Evolutionary conservation across 2,329 filamentous ascomycete species (phyloP), one percentile per base, ranked within the genome.

Genomic region (Periconia digitata): DNA sequence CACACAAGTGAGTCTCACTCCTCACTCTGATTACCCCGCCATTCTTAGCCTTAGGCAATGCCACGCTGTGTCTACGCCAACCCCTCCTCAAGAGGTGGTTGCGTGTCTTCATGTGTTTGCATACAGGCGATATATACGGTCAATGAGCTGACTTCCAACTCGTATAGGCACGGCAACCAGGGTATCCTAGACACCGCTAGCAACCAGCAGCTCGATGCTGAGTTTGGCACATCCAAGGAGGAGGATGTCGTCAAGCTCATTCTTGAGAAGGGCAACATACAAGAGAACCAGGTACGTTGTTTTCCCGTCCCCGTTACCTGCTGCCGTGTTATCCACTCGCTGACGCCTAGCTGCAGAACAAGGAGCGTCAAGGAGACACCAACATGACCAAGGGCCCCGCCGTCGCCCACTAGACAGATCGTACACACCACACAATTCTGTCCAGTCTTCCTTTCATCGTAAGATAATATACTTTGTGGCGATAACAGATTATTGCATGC

Each of bases 231-330:
- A 13, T 75, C 79, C 60, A 79, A 85, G 46, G 86, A 90, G 20
- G 92, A 96, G 7, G 88, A 92, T 0, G 85, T 87, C 50, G 86
- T 97, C 66, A 83, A 83, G 74, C 77, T 84, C 74, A 96, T 99
- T 55, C 77, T 97, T 36, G 81, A 90, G 75, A 83, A 83, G 69
- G 92, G 92, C 18, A 78, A 78, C 8, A 41, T 71, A 21, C 63
- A 66, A 50, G 55, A 61, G 22, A 47, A 36, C n/a, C 60, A 66
- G 43, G 65, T 68, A 54, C 1, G 62, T 50, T 40, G 27, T 10
- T 23, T 29, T 34, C 20, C 37, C 10, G 7, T 3, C 13, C 18
- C 23, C 34, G 6, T 32, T 40, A 45, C 38, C 21, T 34, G 43
- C 40, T 24, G 40, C 29, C 24, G 12, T 18, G 20, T 12, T 42